These are phyloP conservation scores for Parastagonospora nodorum DNA, from an alignment of 2,329 filamentous ascomycete genomes.

Conservation along the genomic window DNA sequence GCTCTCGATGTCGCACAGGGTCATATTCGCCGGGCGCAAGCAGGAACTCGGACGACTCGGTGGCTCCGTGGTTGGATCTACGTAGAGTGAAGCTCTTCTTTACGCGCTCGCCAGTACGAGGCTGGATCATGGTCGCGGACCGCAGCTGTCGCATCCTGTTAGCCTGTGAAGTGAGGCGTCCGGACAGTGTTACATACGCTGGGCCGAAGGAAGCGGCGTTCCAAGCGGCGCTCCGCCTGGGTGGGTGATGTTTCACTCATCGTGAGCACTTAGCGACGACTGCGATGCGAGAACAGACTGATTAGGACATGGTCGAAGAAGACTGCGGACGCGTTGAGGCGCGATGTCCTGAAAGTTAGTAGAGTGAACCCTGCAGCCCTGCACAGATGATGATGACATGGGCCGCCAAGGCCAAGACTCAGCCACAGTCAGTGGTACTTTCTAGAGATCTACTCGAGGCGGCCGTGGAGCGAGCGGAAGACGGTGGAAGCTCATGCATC, in stretches of 20 bases:
- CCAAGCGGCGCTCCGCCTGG: conserved; percentile 31
- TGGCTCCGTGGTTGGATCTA: conserved; percentile 47
- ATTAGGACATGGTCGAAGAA: conserved; percentile 15
- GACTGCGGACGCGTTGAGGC: conserved; percentile 2
- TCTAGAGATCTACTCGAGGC: not conserved
- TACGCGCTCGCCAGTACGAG: conserved; percentile 82
- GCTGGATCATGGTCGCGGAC: conserved; percentile 85
- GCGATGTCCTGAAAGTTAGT: conserved; percentile 1
- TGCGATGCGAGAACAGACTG: not conserved
- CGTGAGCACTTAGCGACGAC: conserved; percentile 4
- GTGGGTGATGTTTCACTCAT: conserved; percentile 33
- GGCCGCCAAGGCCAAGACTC: conserved; percentile 16
- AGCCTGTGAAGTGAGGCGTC: conserved; percentile 10
- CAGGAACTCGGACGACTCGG: conserved; percentile 50
- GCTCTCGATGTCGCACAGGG: conserved; percentile 33
- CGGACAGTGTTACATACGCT: conserved; percentile 34
- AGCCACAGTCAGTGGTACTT: conserved; percentile 7
- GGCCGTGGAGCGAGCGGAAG: too few species aligned
- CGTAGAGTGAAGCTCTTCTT: conserved; percentile 80
- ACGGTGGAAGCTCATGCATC: not conserved
- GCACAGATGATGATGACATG: conserved; percentile 16
- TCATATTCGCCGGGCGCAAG: conserved; percentile 37
- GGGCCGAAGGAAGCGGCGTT: conserved; percentile 44
- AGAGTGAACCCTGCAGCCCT: conserved; percentile 14
- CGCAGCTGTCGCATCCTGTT: conserved; percentile 61